A percentile compares a stretch with the other conserved stretches of the same genome.
Conservation (phyloP, 129 eudicot species). For the Tagetes erecta region DNA sequence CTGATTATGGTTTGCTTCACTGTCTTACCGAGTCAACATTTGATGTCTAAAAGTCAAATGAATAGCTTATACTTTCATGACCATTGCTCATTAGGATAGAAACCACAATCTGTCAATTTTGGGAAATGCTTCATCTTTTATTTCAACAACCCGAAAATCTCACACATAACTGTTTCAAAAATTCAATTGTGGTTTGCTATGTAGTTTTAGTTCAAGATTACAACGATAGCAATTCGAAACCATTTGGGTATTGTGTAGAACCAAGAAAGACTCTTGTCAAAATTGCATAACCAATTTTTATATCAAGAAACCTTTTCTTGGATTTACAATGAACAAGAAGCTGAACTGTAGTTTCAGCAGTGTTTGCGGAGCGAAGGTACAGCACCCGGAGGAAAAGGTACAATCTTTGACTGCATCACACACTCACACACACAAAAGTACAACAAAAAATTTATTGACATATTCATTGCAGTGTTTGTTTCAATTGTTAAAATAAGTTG, state of each 20-base stretch:
- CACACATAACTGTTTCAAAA: not conserved
- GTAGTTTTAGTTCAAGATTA: not conserved
- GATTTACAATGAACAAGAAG: not conserved
- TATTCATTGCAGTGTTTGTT: not conserved
- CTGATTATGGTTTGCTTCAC: not conserved
- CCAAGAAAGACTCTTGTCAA: constrained; percentile 12
- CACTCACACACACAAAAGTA: not conserved
- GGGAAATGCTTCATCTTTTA: not conserved
- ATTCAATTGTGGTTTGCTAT: not conserved
- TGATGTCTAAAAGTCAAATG: not conserved
- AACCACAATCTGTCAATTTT: not conserved
- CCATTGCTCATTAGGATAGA: not conserved
- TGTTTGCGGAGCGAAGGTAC: not conserved
- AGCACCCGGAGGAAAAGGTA: not conserved
- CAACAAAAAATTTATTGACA: constrained; percentile 1
- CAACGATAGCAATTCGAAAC: too few relatives aligned
- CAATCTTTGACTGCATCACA: not conserved
- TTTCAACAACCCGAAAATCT: not conserved
- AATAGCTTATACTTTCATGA: not conserved
- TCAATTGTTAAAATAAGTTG: not conserved
- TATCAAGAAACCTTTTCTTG: too few relatives aligned
- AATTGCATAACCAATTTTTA: not conserved
- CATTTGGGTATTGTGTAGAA: not conserved
- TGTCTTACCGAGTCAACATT: not conserved
- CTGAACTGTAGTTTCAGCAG: not conserved